Base-by-base conservation (phyloP, 148 eudicot species). In the Nyssa sinensis region DNA sequence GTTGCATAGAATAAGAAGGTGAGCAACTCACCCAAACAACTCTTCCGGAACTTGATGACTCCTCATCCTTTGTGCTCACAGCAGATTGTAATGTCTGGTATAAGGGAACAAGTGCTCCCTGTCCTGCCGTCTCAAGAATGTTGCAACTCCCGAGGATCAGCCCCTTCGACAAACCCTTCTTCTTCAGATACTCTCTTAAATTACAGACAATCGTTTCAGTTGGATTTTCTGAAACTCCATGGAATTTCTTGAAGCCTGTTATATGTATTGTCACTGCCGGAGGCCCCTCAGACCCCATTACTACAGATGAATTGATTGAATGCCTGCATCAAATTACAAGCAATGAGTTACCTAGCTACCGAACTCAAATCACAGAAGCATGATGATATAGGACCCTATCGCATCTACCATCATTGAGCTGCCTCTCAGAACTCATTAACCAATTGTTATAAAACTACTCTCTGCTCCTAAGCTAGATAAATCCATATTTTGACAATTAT, bases 241-340 rank as follows among this genome's bases (percentile, higher is more conserved):
- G 98, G 60, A 95, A 95, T 69, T 86, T 93, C 82, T 93, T 93
- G 62, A 95, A 95, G 35, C 99, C 99, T 0, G 99, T 95, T 73
- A 95, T 90, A 63, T 95, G 96, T 80, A 95, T 77, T 21, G 87
- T 89, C 39, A 91, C 89, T 30, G 87, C 74, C 29, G 93, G 81
- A 76, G 94, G 97, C 80, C 96, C 99, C 87, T 95, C 98, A 64
- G 99, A 95, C 70, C 97, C 99, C 99, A 95, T 95, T 73, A n/a
- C n/a, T 75, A 82, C 67, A 62, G 77, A n/a, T 75, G 64, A 71
- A 77, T 67, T 76, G 35, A 49, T 44, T 62, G 23, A 49, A 39
- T 63, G 55, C 82, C 94, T 90, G 91, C 82, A 79, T 33, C 74
- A 67, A 30, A 74, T 64, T 58, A 32, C 41, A 69, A 35, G 23